Percentiles rank a stretch among this genome's conserved stretches.
These are phyloP conservation scores for Sporobolomyces phaffii DNA, from an alignment of 768 basidiomycete species.

Conservation along the genomic window DNA sequence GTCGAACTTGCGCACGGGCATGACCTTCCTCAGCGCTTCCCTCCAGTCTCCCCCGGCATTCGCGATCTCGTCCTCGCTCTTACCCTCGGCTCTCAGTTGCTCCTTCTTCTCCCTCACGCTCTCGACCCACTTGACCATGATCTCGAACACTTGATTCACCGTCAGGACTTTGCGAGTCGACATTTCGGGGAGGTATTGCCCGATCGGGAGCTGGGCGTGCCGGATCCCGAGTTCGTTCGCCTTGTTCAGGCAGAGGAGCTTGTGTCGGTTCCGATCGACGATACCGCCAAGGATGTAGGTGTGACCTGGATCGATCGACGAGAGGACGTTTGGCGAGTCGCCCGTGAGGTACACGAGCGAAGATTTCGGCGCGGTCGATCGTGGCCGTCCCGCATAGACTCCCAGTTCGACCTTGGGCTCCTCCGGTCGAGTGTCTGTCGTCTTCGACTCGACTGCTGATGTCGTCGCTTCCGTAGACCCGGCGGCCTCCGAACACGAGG, in stretches of 20 bases:
- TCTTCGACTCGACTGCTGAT: neutral
- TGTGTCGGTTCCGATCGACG: constrained; percentile 69
- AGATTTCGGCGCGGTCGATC: constrained; percentile 45
- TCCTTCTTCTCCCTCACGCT: constrained; percentile 47
- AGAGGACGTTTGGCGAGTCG: constrained; percentile 78
- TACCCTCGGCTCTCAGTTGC: neutral
- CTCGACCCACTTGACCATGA: constrained; percentile 83
- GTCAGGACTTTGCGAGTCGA: constrained; percentile 91
- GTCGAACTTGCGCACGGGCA: constrained; percentile 85
- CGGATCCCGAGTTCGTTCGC: constrained; percentile 66
- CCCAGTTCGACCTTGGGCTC: constrained; percentile 1
- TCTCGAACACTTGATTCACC: constrained; percentile 81
- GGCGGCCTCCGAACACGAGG: neutral
- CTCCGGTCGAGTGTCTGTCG: neutral
- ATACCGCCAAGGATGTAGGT: constrained; percentile 94
- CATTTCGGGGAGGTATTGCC: constrained; percentile 75
- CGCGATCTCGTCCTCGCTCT: constrained; percentile 48
- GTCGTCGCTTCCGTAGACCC: neutral
- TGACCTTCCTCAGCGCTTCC: constrained; percentile 74
- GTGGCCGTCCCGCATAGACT: constrained; percentile 8
- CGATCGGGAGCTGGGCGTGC: constrained; percentile 87
- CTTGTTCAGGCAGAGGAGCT: constrained; percentile 87
- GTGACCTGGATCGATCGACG: constrained; percentile 72
- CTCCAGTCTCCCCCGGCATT: constrained; percentile 56
- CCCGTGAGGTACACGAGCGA: constrained; percentile 87